Percentiles rank a stretch among this genome's conserved stretches.
Evolutionary conservation across 345 rosid species (phyloP).

Genomic region (Passiflora organensis): DNA sequence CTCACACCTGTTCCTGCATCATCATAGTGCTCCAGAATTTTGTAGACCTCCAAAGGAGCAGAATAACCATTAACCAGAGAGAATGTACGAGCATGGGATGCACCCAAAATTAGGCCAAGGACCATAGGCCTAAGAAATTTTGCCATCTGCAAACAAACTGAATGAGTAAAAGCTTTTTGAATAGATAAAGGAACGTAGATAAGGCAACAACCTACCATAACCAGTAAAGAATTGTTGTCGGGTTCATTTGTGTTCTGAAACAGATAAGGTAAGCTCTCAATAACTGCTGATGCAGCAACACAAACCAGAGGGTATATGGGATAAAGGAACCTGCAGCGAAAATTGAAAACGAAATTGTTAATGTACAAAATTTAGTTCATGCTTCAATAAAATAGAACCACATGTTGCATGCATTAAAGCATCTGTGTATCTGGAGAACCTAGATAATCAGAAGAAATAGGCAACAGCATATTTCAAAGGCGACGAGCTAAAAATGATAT

Average conservation of each 20-base stretch:
- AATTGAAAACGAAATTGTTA: constrained; percentile 14
- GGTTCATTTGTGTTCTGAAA: constrained; percentile 59
- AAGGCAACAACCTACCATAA: constrained; percentile 35
- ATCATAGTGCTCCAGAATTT: constrained; percentile 84
- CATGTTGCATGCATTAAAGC: constrained; percentile 1
- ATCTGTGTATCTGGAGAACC: neutral
- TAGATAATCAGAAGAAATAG: neutral
- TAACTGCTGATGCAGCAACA: constrained; percentile 91
- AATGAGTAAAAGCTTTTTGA: neutral
- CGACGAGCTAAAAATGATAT: neutral
- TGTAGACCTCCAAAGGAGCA: constrained; percentile 81
- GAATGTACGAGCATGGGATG: constrained; percentile 85
- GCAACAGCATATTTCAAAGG: neutral
- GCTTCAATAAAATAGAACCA: neutral
- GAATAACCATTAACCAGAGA: constrained; percentile 78
- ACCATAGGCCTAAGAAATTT: constrained; percentile 61
- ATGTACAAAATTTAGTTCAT: neutral
- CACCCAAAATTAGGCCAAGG: constrained; percentile 74
- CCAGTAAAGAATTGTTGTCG: constrained; percentile 41
- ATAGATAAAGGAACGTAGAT: constrained; percentile 1
- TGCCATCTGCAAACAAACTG: constrained; percentile 52
- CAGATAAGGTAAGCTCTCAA: constrained; percentile 92
- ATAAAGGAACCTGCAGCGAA: constrained; percentile 73
- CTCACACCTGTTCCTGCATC: constrained; percentile 62
- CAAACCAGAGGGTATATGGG: constrained; percentile 92